A percentile compares a stretch with the other conserved stretches of the same genome.
Evolutionary conservation across 306 rosid genomes (phyloP).

Genomic region (Luffa acutangula): DNA sequence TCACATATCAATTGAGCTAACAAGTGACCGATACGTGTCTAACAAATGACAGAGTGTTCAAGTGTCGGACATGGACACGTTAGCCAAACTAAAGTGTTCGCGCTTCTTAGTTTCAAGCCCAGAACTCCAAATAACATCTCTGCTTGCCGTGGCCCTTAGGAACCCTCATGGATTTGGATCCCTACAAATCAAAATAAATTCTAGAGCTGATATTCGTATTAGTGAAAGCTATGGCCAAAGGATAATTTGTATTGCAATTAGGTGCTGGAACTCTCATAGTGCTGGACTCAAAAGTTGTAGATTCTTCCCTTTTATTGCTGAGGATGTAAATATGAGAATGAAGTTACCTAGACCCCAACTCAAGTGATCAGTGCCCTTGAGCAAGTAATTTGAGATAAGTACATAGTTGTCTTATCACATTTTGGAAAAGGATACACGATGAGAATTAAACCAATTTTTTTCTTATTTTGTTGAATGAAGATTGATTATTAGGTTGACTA

Average conservation of each 20-base stretch:
- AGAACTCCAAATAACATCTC: not conserved
- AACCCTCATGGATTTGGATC: not conserved
- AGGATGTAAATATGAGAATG: not conserved
- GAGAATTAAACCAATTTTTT: not conserved
- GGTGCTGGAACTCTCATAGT: not conserved
- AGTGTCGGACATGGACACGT: too few species aligned
- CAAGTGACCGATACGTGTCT: too few species aligned
- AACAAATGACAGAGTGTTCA: too few species aligned
- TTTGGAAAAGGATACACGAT: not conserved
- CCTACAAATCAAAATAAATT: not conserved
- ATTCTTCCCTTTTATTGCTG: not conserved
- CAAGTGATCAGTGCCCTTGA: not conserved
- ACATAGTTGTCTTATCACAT: not conserved
- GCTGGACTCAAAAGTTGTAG: not conserved
- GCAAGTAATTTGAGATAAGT: not conserved
- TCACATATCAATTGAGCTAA: too few species aligned
- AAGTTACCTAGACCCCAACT: not conserved
- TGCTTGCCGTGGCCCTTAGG: not conserved
- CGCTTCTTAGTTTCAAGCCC: not conserved
- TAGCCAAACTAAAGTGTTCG: too few species aligned
- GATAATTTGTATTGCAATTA: not conserved
- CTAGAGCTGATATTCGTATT: not conserved
- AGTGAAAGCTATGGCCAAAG: not conserved
- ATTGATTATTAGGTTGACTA: not conserved
- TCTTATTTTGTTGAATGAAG: not conserved